Base-by-base conservation (phyloP, 2,329 filamentous ascomycete genomes). In the Pestalotiopsis sp. region DNA sequence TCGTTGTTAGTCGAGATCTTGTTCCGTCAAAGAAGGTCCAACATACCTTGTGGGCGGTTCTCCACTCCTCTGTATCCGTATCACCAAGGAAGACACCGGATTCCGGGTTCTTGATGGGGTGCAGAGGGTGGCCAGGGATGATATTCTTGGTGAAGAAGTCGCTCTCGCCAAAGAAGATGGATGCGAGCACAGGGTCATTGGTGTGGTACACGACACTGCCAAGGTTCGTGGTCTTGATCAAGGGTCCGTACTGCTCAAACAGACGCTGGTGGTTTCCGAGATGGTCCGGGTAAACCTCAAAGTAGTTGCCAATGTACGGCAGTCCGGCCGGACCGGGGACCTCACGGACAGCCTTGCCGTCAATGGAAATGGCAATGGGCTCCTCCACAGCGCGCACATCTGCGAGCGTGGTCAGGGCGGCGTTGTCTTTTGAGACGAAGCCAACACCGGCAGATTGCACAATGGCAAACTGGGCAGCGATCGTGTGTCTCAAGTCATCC, bases 211-310 rank as follows among this genome's bases (percentile, higher is more conserved):
- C 79, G 0, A 75, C 78, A 66, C 76, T 83, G 9, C 87, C 87
- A 77, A 88, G 82, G 73, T 83, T 87, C 23, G 74, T 84, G 0
- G 86, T 88, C 70, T 82, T 82, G 74, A 89, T 81, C 1, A 89
- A 69, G 0, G 83, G 82, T 0, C 87, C 87, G 69, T 86, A 88
- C 49, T 81, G 81, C 1, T 84, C 82, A 65, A 88, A 88, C 1
- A 88, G 77, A 0, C 86, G 81, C 60, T 87, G 82, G 68, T 87
- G 83, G 75, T 89, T 89, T 3, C 87, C 87, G 1, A 89, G 79
- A 69, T 87, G 86, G 70, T 89, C 87, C 0, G 87, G 87, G 72
- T 82, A 89, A 11, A 88, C 76, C 69, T 88, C 85, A 59, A 85
- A 84, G 76, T 83, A 86, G 71, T 83, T 87, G 23, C 87, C 87